phyloP scores from a whole-genome alignment of 1,139 yeast genomes.

The Komagataea norvegica region DNA sequence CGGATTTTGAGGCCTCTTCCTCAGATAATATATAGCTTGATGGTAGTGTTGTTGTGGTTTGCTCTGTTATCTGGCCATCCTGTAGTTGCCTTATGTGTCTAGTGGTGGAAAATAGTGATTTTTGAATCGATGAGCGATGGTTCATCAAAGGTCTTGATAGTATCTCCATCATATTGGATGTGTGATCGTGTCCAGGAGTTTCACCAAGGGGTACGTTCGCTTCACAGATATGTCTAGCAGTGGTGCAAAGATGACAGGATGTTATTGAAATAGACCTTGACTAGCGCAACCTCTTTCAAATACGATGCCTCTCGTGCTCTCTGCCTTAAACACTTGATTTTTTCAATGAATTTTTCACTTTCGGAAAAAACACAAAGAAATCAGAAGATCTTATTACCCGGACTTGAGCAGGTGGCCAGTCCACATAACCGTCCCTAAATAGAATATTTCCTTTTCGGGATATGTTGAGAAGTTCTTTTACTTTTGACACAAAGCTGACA shows the following conservation, averaged over 20 bases:
- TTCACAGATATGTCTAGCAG: too few relatives aligned
- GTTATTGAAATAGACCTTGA: not conserved
- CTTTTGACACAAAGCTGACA: too few relatives aligned
- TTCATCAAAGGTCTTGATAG: conserved; percentile 8
- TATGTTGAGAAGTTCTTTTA: too few relatives aligned
- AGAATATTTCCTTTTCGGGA: too few relatives aligned
- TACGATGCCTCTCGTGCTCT: not conserved
- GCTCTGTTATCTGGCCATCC: conserved; percentile 1
- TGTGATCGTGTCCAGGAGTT: too few relatives aligned
- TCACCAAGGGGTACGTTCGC: too few relatives aligned
- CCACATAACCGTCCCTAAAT: too few relatives aligned
- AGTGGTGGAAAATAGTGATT: conserved; percentile 12
- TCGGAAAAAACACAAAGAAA: conserved; percentile 3
- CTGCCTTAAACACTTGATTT: not conserved
- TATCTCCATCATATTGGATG: conserved; percentile 3
- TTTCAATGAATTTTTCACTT: conserved; percentile 9
- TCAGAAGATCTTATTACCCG: conserved; percentile 2
- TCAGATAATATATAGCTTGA: conserved; percentile 11
- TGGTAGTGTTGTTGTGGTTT: not conserved
- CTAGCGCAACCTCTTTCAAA: not conserved
- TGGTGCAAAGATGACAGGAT: not conserved
- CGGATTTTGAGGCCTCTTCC: conserved; percentile 40
- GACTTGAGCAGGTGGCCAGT: too few relatives aligned
- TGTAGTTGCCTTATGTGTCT: conserved; percentile 6
- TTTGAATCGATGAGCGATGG: conserved; percentile 8